Base-by-base conservation (phyloP, 345 rosid species). In the Cardamine occulta region DNA sequence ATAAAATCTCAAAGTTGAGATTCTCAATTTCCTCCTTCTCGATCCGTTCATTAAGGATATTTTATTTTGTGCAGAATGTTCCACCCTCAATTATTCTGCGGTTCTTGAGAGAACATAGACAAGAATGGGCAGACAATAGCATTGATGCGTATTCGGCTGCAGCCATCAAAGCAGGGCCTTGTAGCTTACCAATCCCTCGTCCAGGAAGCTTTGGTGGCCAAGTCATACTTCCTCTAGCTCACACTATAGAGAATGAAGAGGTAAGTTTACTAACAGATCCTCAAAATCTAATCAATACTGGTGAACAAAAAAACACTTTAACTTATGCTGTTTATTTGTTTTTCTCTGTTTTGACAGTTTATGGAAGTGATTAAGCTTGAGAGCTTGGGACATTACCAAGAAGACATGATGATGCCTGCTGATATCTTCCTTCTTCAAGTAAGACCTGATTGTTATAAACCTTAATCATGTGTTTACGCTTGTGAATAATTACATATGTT, bases 351-450 rank as follows among this genome's bases (percentile, higher is more conserved):
- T 48, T 17, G 4, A 24, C 81, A 95, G 99, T 91, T 92, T 69
- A 80, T 95, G 89, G 99, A 95, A 85, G 97, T 95, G 39, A 85
- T 95, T 63, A 95, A 92, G 83, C 88, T 95, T 45, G 99, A 92
- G 82, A 88, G 88, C 69, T 82, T 87, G 73, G 85, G 89, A 56
- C 93, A 90, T 77, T 92, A 90, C 84, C 88, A 83, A 56, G 97
- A 95, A 8, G 97, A 95, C 70, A 86, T 90, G 85, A 76, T 90
- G 37, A 86, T 90, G 88, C 96, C 97, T 2, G 85, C 85, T 24
- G 99, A 95, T 81, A 88, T 95, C 82, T 95, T 95, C 87, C 91
- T 92, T 66, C 66, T 95, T 77, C 99, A 95, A 87, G 99, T 92
- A 79, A 81, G 93, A 28, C 53, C 34, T 58, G 4, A 76, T 29